Evolutionary conservation across 1,284 basidiomycete genomes (phyloP).

Genomic region (Leccinum griseonigrum): DNA sequence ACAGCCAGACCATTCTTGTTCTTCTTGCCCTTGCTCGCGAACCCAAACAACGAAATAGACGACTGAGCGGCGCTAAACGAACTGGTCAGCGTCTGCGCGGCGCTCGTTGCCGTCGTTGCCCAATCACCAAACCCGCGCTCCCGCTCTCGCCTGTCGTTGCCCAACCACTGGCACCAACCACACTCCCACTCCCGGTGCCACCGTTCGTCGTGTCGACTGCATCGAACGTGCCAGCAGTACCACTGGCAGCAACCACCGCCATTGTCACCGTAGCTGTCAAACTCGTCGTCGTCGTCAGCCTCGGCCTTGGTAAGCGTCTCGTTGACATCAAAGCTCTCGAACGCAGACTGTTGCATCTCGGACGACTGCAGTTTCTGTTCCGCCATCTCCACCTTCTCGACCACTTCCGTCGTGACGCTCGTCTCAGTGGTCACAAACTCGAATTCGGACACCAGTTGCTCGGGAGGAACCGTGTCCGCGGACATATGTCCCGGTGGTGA

Average conservation of each 20-base stretch:
- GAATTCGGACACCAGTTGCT: conserved; percentile 15
- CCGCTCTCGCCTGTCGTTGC: background rate
- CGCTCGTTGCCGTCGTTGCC: background rate
- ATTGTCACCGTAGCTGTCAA: background rate
- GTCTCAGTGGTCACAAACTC: background rate
- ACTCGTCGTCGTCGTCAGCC: background rate
- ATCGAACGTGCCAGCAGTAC: background rate
- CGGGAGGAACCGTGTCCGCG: conserved; percentile 26
- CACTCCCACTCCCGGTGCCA: background rate
- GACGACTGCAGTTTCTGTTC: background rate
- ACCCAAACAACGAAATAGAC: background rate
- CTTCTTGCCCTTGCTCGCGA: background rate
- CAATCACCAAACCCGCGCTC: background rate
- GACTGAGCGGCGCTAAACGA: background rate
- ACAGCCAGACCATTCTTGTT: conserved; percentile 6
- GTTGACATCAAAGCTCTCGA: background rate
- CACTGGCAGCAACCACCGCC: too few relatives aligned
- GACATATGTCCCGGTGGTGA: conserved; percentile 21
- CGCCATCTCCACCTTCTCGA: background rate
- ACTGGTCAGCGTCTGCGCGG: background rate
- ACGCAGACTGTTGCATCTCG: background rate
- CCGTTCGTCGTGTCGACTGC: background rate
- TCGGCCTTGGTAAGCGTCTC: background rate
- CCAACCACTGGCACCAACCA: background rate
- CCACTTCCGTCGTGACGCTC: background rate